Base-by-base conservation (phyloP, 225 moss, liverwort and hornwort species). In the Bryum argenteum region DNA sequence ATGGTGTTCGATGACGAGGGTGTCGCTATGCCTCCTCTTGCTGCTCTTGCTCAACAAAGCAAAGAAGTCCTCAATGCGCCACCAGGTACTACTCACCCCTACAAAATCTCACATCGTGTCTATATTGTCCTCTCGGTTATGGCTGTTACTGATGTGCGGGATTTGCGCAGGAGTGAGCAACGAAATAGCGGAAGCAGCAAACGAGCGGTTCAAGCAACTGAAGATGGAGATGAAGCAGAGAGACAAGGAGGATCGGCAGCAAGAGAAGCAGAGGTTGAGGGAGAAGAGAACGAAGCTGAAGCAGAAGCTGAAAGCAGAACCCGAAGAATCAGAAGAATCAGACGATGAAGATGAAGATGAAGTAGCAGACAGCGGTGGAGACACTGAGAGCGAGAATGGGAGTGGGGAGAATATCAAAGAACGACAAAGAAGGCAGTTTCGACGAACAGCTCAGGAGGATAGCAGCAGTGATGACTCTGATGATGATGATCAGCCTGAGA, bases 1-100 rank as follows among this genome's bases (percentile, higher is more conserved):
- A 84, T 98, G 88, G 94, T 98, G 66, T 98, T 98, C 72, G 92
- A 94, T 71, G 98, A 98, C 52, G 89, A 89, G 53, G 98, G 98
- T 39, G 85, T 89, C 71, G 92, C 94, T 54, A 75, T 94, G 63
- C 88, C 98, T 78, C 98, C 98, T 58, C 85, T 98, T 20, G 98
- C 90, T 62, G 94, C 94, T 65, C 84, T 94, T 71, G 94, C 98
- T 26, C 79, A 72, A 69, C 84, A 86, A 81, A 82, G 84, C 59
- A 85, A 74, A 62, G 87, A 88, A 57, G 69, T 81, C 39, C 54
- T 83, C 13, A 62, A 76, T 65, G 74, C 68, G 40, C 79, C 83
- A 65, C 79, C 83, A 75, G 95, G 95, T 95, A 82, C 11, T 64
- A 14, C 19, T 57, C 21, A 19, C 33, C 44, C 18, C 33, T 33